Base-by-base conservation (phyloP, 108 stramenopile genomes). In the Skeletonema grethae region DNA sequence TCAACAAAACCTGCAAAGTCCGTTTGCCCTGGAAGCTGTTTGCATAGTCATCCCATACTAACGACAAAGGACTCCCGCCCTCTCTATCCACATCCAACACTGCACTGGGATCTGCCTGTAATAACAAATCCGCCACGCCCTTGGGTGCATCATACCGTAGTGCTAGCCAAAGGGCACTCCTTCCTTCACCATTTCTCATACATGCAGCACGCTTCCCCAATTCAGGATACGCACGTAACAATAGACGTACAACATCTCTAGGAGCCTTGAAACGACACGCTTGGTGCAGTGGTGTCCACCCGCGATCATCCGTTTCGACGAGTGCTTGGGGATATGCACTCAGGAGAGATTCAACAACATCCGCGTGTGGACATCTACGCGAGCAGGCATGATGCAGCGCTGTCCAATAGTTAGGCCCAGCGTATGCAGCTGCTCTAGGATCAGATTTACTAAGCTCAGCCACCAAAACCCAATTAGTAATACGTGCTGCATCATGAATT, bases 41-140 rank as follows among this genome's bases (percentile, higher is more conserved):
- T 6, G 88, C 93, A 83, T 86, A 94, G 18, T 69, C 45, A 76
- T 94, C 87, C 93, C 93, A 94, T 16, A 94, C 83, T 43, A 87
- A 34, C 9, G 81, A 83, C 61, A 94, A 61, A 3, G 89, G 87
- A 43, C 85, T 84, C 22, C 88, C 80, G 10, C 80, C 82, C 69
- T 86, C 85, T 62, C 86, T 74, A 81, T 94, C 92, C 72, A 86
- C 87, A 59, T 90, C 89, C 72, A 94, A 57, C n/a, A 91, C 87
- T 25, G 80, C 89, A 16, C 76, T 70, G 7, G 90, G 82, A 69
- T 90, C 87, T 5, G 63, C 68, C 38, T 90, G 70, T 58, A 94
- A 61, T 53, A 94, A 67, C 32, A 90, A 31, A 15, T 86, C 85
- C 28, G 87, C 89, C 32, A 94, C 93, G 20, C 93, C 93, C 20